Evolutionary conservation across 2,329 filamentous ascomycete genomes (phyloP).

Genomic region (Cladosporium sp.): DNA sequence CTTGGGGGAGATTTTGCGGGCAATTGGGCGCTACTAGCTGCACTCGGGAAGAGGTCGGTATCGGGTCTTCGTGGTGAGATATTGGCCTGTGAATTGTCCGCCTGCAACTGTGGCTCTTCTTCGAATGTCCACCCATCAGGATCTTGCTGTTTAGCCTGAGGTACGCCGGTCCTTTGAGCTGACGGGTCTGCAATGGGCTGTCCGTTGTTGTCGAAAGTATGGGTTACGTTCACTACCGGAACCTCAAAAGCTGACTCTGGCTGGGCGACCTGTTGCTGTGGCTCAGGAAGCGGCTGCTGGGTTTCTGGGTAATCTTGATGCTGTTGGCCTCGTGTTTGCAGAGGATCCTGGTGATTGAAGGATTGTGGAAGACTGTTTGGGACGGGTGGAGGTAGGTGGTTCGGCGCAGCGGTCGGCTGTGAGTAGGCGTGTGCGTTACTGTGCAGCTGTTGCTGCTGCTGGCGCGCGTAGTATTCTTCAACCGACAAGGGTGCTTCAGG

Average conservation of each 20-base stretch:
- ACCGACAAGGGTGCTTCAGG: conserved; percentile 57
- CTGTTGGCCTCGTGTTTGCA: conserved; percentile 22
- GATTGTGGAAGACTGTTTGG: conserved; percentile 32
- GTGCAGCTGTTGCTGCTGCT: conserved; percentile 44
- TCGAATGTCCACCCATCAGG: conserved; percentile 91
- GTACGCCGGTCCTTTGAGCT: conserved; percentile 18
- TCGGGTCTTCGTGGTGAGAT: conserved; percentile 69
- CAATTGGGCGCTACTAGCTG: conserved; percentile 60
- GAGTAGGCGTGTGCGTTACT: conserved; percentile 26
- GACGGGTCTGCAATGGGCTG: conserved; percentile 51
- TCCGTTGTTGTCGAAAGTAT: conserved; percentile 60
- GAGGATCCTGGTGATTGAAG: conserved; percentile 23
- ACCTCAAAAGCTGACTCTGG: conserved; percentile 50
- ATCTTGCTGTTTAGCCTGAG: conserved; percentile 40
- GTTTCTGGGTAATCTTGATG: conserved; percentile 42
- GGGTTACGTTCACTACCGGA: conserved; percentile 57
- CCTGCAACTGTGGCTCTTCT: conserved; percentile 61
- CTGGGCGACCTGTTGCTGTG: conserved; percentile 28
- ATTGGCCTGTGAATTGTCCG: conserved; percentile 56
- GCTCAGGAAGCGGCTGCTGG: conserved; percentile 38
- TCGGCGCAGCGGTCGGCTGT: conserved; percentile 50
- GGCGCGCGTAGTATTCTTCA: conserved; percentile 61
- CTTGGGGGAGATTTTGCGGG: conserved; percentile 78
- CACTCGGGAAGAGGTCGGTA: conserved; percentile 81
- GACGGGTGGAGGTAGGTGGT: conserved; percentile 58